Base-by-base conservation (phyloP, 1,284 basidiomycete species). In the Taiwanofungus camphoratus region DNA sequence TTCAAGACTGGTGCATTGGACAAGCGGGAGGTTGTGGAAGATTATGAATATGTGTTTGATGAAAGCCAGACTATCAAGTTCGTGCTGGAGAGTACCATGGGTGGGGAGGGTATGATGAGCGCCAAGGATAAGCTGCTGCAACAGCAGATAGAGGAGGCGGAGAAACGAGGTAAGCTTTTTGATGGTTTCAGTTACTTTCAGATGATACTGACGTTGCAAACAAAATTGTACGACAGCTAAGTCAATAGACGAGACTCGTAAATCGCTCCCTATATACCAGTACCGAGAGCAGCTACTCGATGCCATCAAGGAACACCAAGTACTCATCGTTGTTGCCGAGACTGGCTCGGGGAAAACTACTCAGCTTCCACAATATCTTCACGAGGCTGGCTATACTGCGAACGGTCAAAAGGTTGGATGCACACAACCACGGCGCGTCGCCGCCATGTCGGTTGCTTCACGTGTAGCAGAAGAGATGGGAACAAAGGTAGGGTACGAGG, bases 401-500 rank as follows among this genome's bases (percentile, higher is more conserved):
- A 77, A 80, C 52, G 94, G 95, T 5, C 70, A 80, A 64, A 98
- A 94, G 63, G 77, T 99, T 26, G 96, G 94, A 0, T 99, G 96
- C 60, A 99, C 96, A 0, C 96, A 99, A 65, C 96, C 96, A 26
- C 88, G 96, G 58, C 90, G 96, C 52, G 96, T 99, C 11, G 96
- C 96, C 3, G 96, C 96, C 23, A 99, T 99, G 96, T 95, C 91
- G 35, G 96, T 99, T 38, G 96, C 96, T 1, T 92, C 93, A 4
- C 93, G 96, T 69, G 96, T 99, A 3, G 95, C 95, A 0, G 96
- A 99, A 51, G 96, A 99, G 67, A 92, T 99, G 85, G 96, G 94
- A 4, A 87, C 85, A 4, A 88, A 96, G 59, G 82, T 99, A 18
- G 96, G 96, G 3, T 88, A 94, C 54, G 94, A 98, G 66, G 95